Base-by-base conservation (phyloP, 495 filamentous ascomycete species). In the Collariella sp. region DNA sequence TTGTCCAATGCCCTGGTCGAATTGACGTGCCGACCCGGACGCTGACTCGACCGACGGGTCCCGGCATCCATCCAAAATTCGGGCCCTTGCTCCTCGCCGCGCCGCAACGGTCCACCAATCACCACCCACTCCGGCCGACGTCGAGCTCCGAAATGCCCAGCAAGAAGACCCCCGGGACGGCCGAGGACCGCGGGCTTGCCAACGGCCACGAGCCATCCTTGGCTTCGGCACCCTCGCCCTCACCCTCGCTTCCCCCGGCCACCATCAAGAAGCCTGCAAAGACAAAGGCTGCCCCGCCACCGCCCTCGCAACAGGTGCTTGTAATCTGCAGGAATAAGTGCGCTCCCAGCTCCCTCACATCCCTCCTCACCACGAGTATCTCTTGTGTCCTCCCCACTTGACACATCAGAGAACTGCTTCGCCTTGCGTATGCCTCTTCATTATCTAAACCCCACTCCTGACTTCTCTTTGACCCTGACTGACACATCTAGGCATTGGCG, bases 401-500 rank as follows among this genome's bases (percentile, higher is more conserved):
- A 12, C 24, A 10, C 34, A 24, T 13, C 7, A 5, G 33, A 15
- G 19, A 36, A 23, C 15, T 26, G 16, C 16, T 29, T 24, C 12
- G 10, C 7, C 26, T 34, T 2, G 12, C 26, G 15, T 36, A 10
- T 18, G 12, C 16, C 23, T 6, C 19, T 22, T 22, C 2, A 10
- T 18, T 33, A n/a, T 18, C 33, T 22, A 9, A 7, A 16, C 35
- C 1, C 16, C 7, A 24, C 9, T 5, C 26, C 26, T 4, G 4
- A 12, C 23, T 24, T 20, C 48, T 15, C 50, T 22, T 23, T 10
- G 47, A 15, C 36, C 15, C 3, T 18, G 9, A 41, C 59, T 62
- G 44, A 62, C 52, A 0, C 7, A 1, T 3, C 12, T 29, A 89
- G 86, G 61, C 86, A 89, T 70, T 89, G 86, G 86, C 78, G 82